phyloP scores from a whole-genome alignment of 805 yeast species.

The Cyberlindnera meyerae region DNA sequence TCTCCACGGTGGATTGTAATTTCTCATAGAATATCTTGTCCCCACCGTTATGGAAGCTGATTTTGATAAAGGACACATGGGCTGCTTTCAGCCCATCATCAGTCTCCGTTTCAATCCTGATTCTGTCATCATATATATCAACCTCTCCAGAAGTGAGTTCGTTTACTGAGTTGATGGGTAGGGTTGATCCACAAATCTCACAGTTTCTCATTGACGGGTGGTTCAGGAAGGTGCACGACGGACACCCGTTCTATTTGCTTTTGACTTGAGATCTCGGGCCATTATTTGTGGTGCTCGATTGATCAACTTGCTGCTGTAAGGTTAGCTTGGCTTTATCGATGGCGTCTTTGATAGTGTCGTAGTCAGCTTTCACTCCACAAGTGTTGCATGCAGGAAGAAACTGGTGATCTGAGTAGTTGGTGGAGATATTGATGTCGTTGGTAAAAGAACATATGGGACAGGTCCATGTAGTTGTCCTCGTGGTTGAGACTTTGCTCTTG shows the following conservation, averaged over 20 bases:
- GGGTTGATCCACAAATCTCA: constrained; percentile 77
- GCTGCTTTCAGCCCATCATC: constrained; percentile 26
- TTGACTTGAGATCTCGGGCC: neutral
- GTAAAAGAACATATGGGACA: constrained; percentile 87
- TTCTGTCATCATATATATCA: constrained; percentile 30
- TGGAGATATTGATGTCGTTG: constrained; percentile 38
- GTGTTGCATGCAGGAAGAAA: constrained; percentile 46
- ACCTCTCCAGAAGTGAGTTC: constrained; percentile 14
- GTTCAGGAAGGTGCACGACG: constrained; percentile 73
- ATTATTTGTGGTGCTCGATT: neutral
- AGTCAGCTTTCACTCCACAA: constrained; percentile 55
- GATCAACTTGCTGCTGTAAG: neutral
- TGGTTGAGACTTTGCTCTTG: constrained; percentile 1
- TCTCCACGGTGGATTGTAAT: constrained; percentile 41
- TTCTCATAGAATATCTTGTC: constrained; percentile 48
- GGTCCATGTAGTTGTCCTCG: constrained; percentile 48
- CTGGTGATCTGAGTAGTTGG: constrained; percentile 23
- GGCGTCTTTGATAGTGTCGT: constrained; percentile 31
- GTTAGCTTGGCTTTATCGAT: constrained; percentile 14
- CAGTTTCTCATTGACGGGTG: constrained; percentile 75
- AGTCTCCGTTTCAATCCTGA: constrained; percentile 27
- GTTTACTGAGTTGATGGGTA: constrained; percentile 30
- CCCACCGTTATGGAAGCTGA: constrained; percentile 76
- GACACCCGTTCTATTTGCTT: constrained; percentile 32
- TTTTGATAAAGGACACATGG: constrained; percentile 40